Evolutionary conservation across 192 early-diverging fungal genomes (phyloP).

Genomic region (Umbelopsis vinacea): DNA sequence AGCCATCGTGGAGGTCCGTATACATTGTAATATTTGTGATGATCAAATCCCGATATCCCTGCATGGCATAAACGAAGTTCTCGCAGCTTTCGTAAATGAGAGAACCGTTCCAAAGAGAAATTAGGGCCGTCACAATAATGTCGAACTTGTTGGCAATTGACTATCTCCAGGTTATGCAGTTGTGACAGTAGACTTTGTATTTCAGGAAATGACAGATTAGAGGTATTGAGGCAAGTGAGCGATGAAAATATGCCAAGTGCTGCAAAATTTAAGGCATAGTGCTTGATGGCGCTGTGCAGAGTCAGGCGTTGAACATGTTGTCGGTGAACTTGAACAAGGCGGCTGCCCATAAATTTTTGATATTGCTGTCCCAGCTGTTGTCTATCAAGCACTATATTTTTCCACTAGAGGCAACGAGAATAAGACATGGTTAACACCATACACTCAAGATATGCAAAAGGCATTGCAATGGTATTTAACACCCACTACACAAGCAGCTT

Average conservation of each 20-base stretch:
- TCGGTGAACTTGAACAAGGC: background rate
- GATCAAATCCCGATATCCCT: slow-evolving; percentile 4
- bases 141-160: slow-evolving; percentile 11
- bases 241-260: slow-evolving; percentile 9
- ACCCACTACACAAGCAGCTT: slow-evolving; percentile 1
- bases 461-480: background rate
- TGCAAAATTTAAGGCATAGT: slow-evolving; percentile 1
- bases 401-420: background rate
- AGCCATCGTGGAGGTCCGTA: background rate
- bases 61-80: slow-evolving; percentile 3
- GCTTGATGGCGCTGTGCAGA: background rate
- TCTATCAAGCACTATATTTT: background rate
- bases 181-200: slow-evolving; percentile 8
- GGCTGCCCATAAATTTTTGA: slow-evolving; percentile 3
- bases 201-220: slow-evolving; percentile 7
- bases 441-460: background rate
- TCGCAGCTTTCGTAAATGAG: background rate
- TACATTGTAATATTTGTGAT: slow-evolving; percentile 20
- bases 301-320: background rate
- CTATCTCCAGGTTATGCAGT: slow-evolving; percentile 7
- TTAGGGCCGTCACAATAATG: slow-evolving; percentile 10
- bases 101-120: slow-evolving; percentile 18
- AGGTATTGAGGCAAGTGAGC: slow-evolving; percentile 11
- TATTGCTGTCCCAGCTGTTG: slow-evolving; percentile 12
- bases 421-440: too few relatives aligned